A percentile compares a stretch with the other conserved stretches of the same genome.
Conservation (phyloP, 2,329 filamentous ascomycete genomes). For the Corniculantispora saksenae region DNA sequence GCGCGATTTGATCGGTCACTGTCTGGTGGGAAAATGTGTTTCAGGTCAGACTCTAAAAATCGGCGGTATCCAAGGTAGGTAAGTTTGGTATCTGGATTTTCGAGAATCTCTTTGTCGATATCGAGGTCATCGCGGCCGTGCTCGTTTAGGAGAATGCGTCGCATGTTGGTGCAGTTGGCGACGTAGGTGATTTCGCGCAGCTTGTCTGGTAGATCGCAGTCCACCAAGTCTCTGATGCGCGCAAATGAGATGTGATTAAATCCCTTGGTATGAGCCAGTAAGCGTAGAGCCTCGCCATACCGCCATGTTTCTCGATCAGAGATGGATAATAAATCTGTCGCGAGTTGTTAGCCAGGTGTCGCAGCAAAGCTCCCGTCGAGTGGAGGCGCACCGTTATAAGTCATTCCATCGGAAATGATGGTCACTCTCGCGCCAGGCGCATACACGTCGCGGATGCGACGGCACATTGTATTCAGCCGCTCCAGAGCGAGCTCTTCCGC, state of each 20-base stretch:
- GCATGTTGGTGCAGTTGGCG: constrained; percentile 33
- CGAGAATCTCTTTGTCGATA: constrained; percentile 32
- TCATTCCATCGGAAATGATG: constrained; percentile 55
- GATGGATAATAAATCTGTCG: constrained; percentile 48
- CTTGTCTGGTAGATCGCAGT: constrained; percentile 39
- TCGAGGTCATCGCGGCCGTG: constrained; percentile 28
- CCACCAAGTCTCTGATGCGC: constrained; percentile 46
- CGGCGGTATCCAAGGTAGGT: constrained; percentile 33
- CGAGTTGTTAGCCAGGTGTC: not conserved
- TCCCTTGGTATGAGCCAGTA: constrained; percentile 37
- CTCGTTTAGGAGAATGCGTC: constrained; percentile 30
- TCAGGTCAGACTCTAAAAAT: constrained; percentile 33
- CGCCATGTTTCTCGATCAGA: constrained; percentile 49
- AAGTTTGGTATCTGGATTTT: constrained; percentile 29
- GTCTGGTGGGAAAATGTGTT: constrained; percentile 30
- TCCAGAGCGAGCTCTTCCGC: constrained; percentile 33
- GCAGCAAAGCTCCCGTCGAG: too few relatives aligned
- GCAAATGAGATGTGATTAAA: constrained; percentile 47
- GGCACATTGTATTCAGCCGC: constrained; percentile 31
- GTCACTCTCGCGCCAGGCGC: constrained; percentile 32
- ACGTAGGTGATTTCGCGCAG: constrained; percentile 44
- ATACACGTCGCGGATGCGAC: constrained; percentile 30
- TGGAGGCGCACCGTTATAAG: constrained; percentile 49
- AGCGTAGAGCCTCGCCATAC: constrained; percentile 48
- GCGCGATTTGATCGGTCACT: constrained; percentile 23